phyloP scores from a whole-genome alignment of 352 stramenopile genomes.

The Pythium insidiosum region DNA sequence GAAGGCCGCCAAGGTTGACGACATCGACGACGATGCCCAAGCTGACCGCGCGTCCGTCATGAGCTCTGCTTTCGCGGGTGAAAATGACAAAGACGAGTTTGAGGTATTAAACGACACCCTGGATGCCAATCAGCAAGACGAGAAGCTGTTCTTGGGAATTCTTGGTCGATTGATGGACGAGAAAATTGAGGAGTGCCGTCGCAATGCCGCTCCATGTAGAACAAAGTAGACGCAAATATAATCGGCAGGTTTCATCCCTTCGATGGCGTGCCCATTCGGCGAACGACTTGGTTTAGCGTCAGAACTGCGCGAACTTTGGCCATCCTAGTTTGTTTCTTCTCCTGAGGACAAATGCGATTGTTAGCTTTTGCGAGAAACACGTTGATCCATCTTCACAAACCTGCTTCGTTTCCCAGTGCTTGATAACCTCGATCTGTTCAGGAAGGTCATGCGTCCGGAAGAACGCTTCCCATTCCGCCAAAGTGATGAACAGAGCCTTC shows the following conservation, averaged over 20 bases:
- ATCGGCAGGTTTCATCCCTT: not conserved
- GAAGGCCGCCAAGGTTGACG: slow-evolving; percentile 21
- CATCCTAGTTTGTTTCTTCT: slow-evolving; percentile 16
- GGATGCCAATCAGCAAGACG: slow-evolving; percentile 50
- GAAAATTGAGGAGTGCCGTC: slow-evolving; percentile 28
- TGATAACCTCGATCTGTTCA: slow-evolving; percentile 21
- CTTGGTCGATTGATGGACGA: slow-evolving; percentile 62
- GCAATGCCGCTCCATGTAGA: not conserved
- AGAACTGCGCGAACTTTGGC: slow-evolving; percentile 20
- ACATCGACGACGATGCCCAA: not conserved
- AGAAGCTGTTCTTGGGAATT: slow-evolving; percentile 68
- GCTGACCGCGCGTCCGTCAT: slow-evolving; percentile 11
- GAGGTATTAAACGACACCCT: slow-evolving; percentile 55
- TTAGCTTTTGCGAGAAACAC: not conserved
- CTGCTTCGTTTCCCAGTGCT: slow-evolving; percentile 15
- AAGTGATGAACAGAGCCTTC: slow-evolving; percentile 19
- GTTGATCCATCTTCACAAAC: slow-evolving; percentile 1
- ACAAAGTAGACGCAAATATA: not conserved
- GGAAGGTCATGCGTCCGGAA: slow-evolving; percentile 26
- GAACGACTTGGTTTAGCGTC: slow-evolving; percentile 24
- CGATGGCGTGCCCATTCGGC: slow-evolving; percentile 3
- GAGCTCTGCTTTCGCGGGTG: slow-evolving; percentile 22
- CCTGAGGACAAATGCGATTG: not conserved
- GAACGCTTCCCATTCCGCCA: slow-evolving; percentile 35
- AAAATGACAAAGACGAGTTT: slow-evolving; percentile 71